phyloP scores from a whole-genome alignment of 2,329 filamentous ascomycete genomes.

The Celoporthe dispersa region DNA sequence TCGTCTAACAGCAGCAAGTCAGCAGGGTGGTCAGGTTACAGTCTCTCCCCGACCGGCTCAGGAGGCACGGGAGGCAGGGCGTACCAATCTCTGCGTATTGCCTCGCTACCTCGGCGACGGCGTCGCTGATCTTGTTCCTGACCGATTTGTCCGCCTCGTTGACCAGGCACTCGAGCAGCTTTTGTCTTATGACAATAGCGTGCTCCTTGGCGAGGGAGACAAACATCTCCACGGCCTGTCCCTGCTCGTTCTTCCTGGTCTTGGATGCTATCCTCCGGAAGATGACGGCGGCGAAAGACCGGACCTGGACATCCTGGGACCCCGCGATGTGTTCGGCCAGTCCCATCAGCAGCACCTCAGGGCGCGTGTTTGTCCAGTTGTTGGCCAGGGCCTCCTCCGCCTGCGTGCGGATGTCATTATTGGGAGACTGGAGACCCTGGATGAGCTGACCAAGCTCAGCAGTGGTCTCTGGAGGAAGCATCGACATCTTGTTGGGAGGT shows the following conservation, averaged over 20 bases:
- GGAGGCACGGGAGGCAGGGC: constrained; percentile 38
- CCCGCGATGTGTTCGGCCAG: constrained; percentile 88
- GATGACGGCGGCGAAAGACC: constrained; percentile 90
- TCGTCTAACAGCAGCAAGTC: constrained; percentile 59
- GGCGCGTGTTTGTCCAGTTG: constrained; percentile 82
- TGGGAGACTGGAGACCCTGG: constrained; percentile 83
- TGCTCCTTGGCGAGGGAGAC: constrained; percentile 76
- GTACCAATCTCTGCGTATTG: constrained; percentile 92
- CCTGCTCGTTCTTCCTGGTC: constrained; percentile 74
- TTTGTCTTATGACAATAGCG: constrained; percentile 78
- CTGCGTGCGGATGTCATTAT: constrained; percentile 82
- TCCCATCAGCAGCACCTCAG: constrained; percentile 90
- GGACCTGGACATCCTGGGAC: constrained; percentile 77
- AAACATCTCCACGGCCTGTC: constrained; percentile 81
- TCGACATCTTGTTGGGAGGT: constrained; percentile 65
- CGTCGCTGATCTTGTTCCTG: constrained; percentile 94
- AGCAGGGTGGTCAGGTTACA: constrained; percentile 7
- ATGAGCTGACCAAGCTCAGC: constrained; percentile 84
- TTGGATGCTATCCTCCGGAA: constrained; percentile 94
- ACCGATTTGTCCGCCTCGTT: constrained; percentile 75
- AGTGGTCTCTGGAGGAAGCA: constrained; percentile 83
- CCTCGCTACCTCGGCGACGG: constrained; percentile 92
- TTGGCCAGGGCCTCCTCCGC: constrained; percentile 90
- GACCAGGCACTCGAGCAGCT: constrained; percentile 77
- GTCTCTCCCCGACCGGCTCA: constrained; percentile 7